Base-by-base conservation (phyloP, 257 asterid genomes). In the Anisodus tanguticus region DNA sequence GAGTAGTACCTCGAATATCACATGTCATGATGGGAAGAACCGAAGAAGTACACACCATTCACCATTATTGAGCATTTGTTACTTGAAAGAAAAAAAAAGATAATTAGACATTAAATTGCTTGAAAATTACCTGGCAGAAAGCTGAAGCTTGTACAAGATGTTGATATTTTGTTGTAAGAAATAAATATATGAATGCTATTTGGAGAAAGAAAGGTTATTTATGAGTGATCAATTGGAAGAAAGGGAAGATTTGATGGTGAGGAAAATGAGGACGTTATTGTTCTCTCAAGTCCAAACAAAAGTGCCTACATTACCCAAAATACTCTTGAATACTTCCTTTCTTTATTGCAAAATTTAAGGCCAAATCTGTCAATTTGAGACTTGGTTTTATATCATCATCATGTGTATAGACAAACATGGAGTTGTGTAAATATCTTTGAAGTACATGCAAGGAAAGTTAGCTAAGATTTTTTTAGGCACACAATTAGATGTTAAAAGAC, bases 261-360 rank as follows among this genome's bases (percentile, higher is more conserved):
- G 81, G 62, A 74, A 74, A 74, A 43, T 74, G 81, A 51, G 81
- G 81, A 22, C n/a, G 22, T 12, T 22, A 76, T 76, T 76, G 62
- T 47, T 51, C 63, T 58, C 19, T 51, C 35, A 51, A 51, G 13
- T 26, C 63, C 81, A 76, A 45, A 76, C 81, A 76, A 76, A 76
- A 12, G n/a, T 6, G 16, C 10, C 41, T 11, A 74, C 62, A 19
- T 74, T 51, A 6, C 15, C 81, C 22, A 26, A 22, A 74, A 51
- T 26, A 49, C 63, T 1, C 81, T 76, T 51, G 0, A 12, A 49
- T 19, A 0, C 4, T 74, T 26, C 39, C 81, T 3, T 67, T 51
- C 45, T 51, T 12, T 51, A 26, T 9, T 26, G 63, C 41, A 76
- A 76, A 51, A 76, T 1, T 51, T 76, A 76, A 76, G 81, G 64